Base-by-base conservation (phyloP, 305 asterid genomes). In the Fraxinus platypoda region DNA sequence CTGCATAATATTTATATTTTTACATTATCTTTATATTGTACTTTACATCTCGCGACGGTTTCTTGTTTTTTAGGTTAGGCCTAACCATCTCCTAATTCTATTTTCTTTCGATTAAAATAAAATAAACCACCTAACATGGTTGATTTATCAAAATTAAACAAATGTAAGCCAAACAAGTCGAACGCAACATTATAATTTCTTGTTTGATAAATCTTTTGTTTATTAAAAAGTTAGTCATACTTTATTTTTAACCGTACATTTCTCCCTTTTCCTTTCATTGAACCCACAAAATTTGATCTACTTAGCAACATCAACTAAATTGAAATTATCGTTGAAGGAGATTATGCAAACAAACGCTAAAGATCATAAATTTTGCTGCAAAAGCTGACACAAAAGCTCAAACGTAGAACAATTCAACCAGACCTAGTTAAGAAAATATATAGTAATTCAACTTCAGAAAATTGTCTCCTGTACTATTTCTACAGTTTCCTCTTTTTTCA, bases 381-480 rank as follows among this genome's bases (percentile, higher is more conserved):
- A 46, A 46, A 46, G 54, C 54, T 46, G 54, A 46, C 54, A 3
- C 54, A 13, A 41, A 41, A 46, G 49, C 54, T 46, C 54, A 46
- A 46, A 43, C 17, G 52, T 43, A 43, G 17, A 43, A 43, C 52
- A 43, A 43, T 43, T 43, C 52, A 12, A 12, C 54, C 49, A 41
- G 49, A 11, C 49, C 49, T 2, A 41, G 49, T 41, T 41, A 11
- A 41, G 49, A 38, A 38, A 38, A 43, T 31, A 43, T 31, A 31
- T 31, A 74, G 68, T 74, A 80, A 21, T 77, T 35, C 57, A 34
- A 79, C 31, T 31, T 38, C 83, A 78, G 25, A 62, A 13, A 68
- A 75, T 71, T 84, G 80, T 77, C 82, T 76, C 77, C 82, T 79
- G 83, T 64, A 82, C 89, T 81, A 80, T 85, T 77, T 73, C 75